Conservation (phyloP, 331 rosid genomes). For the Malus hybrid region DNA sequence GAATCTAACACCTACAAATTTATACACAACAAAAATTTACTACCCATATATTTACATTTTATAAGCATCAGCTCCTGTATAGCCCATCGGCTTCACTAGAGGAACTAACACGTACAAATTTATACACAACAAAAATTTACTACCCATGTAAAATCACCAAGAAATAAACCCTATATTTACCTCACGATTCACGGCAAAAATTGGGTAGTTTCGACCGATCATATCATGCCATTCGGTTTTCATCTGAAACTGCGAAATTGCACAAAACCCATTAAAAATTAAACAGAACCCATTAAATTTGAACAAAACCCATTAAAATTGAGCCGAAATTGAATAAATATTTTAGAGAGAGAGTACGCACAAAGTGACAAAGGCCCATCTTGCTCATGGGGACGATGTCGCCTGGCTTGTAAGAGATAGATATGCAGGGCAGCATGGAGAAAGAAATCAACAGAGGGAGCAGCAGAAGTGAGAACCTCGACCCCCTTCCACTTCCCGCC, state of each 20-base stretch:
- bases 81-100: constrained; percentile 71
- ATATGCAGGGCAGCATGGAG: background rate
- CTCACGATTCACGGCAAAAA: constrained; percentile 91
- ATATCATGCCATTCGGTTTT: constrained; percentile 89
- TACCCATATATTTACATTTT: constrained; percentile 48
- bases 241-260: constrained; percentile 40
- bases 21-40: background rate
- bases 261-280: constrained; percentile 1
- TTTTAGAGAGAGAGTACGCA: constrained; percentile 19
- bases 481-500: constrained; percentile 9
- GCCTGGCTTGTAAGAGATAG: constrained; percentile 67
- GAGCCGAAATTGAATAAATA: background rate
- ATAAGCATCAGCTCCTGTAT: constrained; percentile 89
- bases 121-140: background rate
- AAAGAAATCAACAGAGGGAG: constrained; percentile 17
- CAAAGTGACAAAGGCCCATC: constrained; percentile 97
- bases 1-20: constrained; percentile 34
- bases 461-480: constrained; percentile 7
- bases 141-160: no score
- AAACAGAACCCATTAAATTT: background rate
- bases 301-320: no score
- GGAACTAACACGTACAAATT: constrained; percentile 67
- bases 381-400: constrained; percentile 92
- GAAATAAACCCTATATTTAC: constrained; percentile 11
- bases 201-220: constrained; percentile 89